phyloP scores from a whole-genome alignment of 2,329 filamentous ascomycete species.

The Aspergillus sp. region DNA sequence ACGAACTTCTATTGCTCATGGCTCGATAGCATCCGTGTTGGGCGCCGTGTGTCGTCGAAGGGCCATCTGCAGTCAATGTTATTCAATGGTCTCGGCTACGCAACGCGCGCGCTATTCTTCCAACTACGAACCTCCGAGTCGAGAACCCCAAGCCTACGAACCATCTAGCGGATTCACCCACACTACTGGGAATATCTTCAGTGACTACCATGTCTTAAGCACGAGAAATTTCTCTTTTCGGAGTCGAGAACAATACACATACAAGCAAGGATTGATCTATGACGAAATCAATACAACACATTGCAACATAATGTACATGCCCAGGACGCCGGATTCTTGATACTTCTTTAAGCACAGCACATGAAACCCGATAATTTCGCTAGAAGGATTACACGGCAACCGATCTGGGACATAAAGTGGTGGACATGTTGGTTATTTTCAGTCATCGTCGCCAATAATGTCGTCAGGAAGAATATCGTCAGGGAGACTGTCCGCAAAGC shows the following conservation, averaged over 20 bases:
- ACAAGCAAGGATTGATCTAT: background rate
- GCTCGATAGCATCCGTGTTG: too few relatives aligned
- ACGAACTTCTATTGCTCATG: too few relatives aligned
- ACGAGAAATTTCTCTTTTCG: background rate
- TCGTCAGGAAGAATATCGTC: background rate
- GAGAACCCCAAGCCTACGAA: too few relatives aligned
- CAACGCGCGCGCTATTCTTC: too few relatives aligned
- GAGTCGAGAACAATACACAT: background rate
- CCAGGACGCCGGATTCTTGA: background rate
- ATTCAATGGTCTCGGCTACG: too few relatives aligned
- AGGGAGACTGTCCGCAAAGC: constrained; percentile 1
- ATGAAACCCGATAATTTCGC: background rate
- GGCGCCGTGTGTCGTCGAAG: too few relatives aligned
- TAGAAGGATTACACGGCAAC: background rate
- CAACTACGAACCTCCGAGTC: too few relatives aligned
- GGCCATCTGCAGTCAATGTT: too few relatives aligned
- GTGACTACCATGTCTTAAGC: background rate
- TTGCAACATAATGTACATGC: background rate
- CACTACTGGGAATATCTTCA: background rate
- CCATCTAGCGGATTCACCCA: too few relatives aligned
- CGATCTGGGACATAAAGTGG: background rate
- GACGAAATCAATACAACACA: background rate
- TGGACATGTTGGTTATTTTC: background rate
- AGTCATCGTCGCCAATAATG: background rate
- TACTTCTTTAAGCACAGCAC: background rate